phyloP scores from a whole-genome alignment of 257 asterid species.

The Gynochthodes officinalis region DNA sequence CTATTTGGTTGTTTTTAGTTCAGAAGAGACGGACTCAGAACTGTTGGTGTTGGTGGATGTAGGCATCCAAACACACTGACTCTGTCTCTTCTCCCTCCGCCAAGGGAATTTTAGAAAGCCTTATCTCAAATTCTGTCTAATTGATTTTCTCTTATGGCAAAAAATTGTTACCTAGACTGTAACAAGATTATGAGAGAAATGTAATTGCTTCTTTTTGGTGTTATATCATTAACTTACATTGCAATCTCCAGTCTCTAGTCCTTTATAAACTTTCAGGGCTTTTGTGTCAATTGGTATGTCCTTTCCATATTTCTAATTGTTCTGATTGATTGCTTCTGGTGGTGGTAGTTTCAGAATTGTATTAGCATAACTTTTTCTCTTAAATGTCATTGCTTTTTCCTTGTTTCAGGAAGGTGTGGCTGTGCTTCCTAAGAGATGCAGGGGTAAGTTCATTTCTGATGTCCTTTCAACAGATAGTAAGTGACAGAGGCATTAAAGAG shows the following conservation, averaged over 20 bases:
- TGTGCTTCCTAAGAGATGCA: too few relatives aligned
- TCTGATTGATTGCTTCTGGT: neutral
- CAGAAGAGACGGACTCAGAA: too few relatives aligned
- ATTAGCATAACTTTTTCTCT: neutral
- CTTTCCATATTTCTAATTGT: neutral
- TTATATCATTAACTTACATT: too few relatives aligned
- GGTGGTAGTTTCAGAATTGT: neutral
- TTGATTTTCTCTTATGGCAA: neutral
- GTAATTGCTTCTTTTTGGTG: neutral
- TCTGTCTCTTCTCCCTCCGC: neutral
- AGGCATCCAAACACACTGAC: too few relatives aligned
- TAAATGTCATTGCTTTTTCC: conserved; percentile 4
- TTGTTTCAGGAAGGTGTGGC: conserved; percentile 69
- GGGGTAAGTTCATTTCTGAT: too few relatives aligned
- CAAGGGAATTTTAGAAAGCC: neutral
- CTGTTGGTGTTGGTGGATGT: too few relatives aligned
- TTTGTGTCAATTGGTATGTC: too few relatives aligned
- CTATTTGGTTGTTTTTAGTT: neutral
- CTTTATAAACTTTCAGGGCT: too few relatives aligned
- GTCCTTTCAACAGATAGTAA: too few relatives aligned
- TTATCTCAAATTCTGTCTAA: neutral
- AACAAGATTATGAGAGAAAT: neutral
- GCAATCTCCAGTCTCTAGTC: too few relatives aligned
- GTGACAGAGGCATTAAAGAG: too few relatives aligned
- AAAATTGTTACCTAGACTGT: neutral